Percentiles rank a stretch among this genome's conserved stretches.
These are phyloP conservation scores for Stenogyne calaminthoides DNA, from an alignment of 305 asterid species.

Conservation along the genomic window DNA sequence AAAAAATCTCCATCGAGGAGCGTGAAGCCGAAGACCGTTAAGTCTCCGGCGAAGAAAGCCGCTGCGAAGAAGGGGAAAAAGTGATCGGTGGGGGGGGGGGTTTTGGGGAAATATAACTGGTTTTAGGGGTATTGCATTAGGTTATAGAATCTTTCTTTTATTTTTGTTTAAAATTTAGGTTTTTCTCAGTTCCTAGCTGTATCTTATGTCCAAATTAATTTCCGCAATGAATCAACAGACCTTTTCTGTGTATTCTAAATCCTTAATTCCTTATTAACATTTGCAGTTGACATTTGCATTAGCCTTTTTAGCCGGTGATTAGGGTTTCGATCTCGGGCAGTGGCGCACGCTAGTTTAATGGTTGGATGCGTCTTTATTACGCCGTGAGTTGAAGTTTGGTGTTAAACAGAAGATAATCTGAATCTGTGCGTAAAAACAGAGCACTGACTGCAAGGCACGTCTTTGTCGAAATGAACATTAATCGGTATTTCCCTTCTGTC, in stretches of 20 bases:
- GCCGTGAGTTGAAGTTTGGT: background rate
- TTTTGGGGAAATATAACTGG: slow-evolving; percentile 11
- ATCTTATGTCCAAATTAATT: slow-evolving; percentile 15
- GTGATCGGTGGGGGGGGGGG: slow-evolving; percentile 31
- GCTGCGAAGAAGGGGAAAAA: slow-evolving; percentile 54
- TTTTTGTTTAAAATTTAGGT: slow-evolving; percentile 1
- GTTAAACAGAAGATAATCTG: background rate
- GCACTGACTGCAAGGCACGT: background rate
- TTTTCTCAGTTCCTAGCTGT: slow-evolving; percentile 19
- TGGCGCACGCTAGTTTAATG: slow-evolving; percentile 14
- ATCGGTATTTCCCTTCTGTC: background rate
- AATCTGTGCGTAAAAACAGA: too few species aligned
- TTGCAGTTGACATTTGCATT: background rate
- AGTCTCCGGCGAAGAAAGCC: slow-evolving; percentile 64
- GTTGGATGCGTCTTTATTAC: slow-evolving; percentile 8
- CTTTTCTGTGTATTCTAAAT: background rate
- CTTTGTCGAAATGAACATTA: background rate
- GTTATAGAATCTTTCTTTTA: background rate
- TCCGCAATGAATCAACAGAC: slow-evolving; percentile 10
- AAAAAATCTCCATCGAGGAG: slow-evolving; percentile 51
- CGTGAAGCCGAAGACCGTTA: slow-evolving; percentile 48
- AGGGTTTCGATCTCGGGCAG: background rate
- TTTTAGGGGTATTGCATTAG: slow-evolving; percentile 43
- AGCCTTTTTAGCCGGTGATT: background rate
- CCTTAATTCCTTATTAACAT: background rate